Base-by-base conservation (phyloP, 1,284 basidiomycete species). In the Peniophora sp. region DNA sequence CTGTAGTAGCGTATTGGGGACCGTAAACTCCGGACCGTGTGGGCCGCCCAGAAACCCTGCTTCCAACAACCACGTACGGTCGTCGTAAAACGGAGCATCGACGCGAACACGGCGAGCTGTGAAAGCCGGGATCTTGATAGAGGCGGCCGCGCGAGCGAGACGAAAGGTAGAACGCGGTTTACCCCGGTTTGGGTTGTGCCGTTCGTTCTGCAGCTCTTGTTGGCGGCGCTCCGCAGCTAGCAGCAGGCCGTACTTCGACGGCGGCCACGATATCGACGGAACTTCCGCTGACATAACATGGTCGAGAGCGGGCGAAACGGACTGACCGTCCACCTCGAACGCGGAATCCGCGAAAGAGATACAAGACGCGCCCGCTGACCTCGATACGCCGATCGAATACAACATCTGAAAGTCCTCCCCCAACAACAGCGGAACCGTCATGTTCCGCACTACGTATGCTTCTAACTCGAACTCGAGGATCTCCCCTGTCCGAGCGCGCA, bases 391-490 rank as follows among this genome's bases (percentile, higher is more conserved):
- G 1, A 63, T 12, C 34, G 58, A 57, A 48, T 64, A 64, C 2
- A 53, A 44, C 2, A 53, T 35, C 10, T 63, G 61, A 55, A 61
- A 65, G 41, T 64, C 64, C 32, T 65, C 60, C 8, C 64, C 64
- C 2, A 65, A 45, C 0, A 65, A 51, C 0, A 65, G 27, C 0
- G 59, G 61, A 0, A 61, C 56, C 0, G 52, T 52, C 64, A 66
- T 66, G 12, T 54, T 55, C 0, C 53, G 48, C 1, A 65, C 63
- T 0, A 66, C 58, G 50, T 66, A 66, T 3, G 59, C 62, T 51
- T 66, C 65, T 0, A 53, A 50, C 2, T 53, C 51, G 23, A 63
- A 51, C 8, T 50, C 38, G 0, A 66, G 25, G 1, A 48, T 16
- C 10, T 12, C 9, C 0, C 58, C 60, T 0, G 50, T 50, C 14